Conservation (phyloP, 1,284 basidiomycete genomes). For the Trametes polyzona region DNA sequence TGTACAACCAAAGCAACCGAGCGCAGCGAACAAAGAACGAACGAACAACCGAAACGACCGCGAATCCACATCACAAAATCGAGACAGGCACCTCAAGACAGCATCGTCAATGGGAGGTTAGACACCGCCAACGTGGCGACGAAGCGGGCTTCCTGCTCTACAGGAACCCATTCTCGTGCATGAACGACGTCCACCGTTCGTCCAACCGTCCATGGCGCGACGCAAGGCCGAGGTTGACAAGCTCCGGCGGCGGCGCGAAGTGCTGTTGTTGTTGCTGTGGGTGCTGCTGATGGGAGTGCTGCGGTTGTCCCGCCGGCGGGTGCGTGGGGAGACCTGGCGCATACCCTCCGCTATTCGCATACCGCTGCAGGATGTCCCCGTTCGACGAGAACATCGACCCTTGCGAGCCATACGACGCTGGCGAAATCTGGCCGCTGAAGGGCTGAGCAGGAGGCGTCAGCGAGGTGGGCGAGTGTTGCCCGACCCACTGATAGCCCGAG, state of each 20-base stretch:
- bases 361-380: constrained; percentile 19
- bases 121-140: too few relatives aligned
- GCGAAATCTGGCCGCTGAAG: constrained; percentile 12
- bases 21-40: not conserved
- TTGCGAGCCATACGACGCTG: constrained; percentile 6
- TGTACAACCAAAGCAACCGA: not conserved
- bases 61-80: too few relatives aligned
- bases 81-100: too few relatives aligned
- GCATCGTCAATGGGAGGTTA: too few relatives aligned
- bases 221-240: constrained; percentile 35
- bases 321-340: constrained; percentile 1
- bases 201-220: constrained; percentile 35
- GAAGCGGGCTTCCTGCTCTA: constrained; percentile 27
- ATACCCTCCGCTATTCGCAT: constrained; percentile 4
- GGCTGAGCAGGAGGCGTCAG: constrained; percentile 9
- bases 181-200: constrained; percentile 37
- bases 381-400: not conserved
- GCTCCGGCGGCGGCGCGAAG: constrained; percentile 33
- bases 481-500: constrained; percentile 7
- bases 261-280: constrained; percentile 10
- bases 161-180: constrained; percentile 38
- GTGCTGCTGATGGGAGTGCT: constrained; percentile 11
- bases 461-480: constrained; percentile 15
- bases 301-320: constrained; percentile 5
- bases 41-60: not conserved